Evolutionary conservation across 2,329 filamentous ascomycete species (phyloP).

Genomic region (Botryosphaeria dothidea): DNA sequence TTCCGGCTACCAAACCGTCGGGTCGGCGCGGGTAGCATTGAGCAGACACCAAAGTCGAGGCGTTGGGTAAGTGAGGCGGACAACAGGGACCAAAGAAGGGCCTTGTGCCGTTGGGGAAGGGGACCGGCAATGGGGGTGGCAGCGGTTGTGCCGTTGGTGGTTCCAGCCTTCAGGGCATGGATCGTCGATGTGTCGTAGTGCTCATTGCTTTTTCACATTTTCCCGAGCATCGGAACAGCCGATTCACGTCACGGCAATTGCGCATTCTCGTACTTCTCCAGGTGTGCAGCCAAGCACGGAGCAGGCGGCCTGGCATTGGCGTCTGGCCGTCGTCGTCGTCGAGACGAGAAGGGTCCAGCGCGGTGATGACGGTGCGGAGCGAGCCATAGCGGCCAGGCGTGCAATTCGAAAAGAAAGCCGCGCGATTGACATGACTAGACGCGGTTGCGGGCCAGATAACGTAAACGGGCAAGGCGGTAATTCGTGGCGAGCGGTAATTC

Average conservation of each 20-base stretch:
- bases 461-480: conserved; percentile 7
- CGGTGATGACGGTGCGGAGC: not conserved
- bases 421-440: conserved; percentile 2
- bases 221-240: not conserved
- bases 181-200: conserved; percentile 3
- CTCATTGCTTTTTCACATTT: conserved; percentile 1
- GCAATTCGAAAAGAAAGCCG: not conserved
- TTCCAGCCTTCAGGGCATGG: not conserved
- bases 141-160: not conserved
- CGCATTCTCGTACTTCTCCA: not conserved
- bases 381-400: not conserved
- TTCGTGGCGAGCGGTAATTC: conserved; percentile 10
- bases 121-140: not conserved
- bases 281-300: not conserved
- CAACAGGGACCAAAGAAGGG: conserved; percentile 1
- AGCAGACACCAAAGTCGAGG: conserved; percentile 7
- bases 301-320: not conserved
- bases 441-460: not conserved
- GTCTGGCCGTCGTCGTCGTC: not conserved
- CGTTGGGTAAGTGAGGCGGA: conserved; percentile 14
- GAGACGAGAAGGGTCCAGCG: not conserved
- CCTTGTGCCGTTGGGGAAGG: not conserved
- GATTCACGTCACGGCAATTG: not conserved
- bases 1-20: conserved; percentile 8
- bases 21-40: not conserved